phyloP scores from a whole-genome alignment of 139 green algal species.

The Pycnococcus provasolii region DNA sequence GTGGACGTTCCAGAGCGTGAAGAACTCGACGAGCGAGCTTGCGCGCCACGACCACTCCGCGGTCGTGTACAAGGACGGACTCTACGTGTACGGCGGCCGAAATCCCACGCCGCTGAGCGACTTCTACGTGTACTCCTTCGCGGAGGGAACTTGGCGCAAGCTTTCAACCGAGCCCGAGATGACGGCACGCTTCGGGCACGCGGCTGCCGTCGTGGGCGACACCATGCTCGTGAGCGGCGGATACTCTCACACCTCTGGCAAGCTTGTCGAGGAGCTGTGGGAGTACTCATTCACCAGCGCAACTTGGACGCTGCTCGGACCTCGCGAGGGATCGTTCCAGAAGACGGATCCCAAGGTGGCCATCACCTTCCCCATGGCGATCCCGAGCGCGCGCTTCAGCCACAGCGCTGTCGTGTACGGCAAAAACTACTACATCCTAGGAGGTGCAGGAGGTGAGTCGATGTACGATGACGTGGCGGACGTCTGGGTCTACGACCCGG shows the following conservation, averaged over 20 bases:
- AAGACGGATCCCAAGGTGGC: constrained; percentile 15
- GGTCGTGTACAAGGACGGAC: constrained; percentile 18
- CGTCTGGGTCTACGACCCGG: constrained; percentile 15
- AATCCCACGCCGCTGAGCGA: constrained; percentile 12
- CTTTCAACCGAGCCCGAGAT: constrained; percentile 5
- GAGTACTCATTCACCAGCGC: constrained; percentile 9
- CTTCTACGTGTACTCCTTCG: constrained; percentile 23
- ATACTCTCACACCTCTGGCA: not conserved
- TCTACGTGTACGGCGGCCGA: constrained; percentile 29
- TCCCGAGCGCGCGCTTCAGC: constrained; percentile 19
- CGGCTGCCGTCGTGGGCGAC: constrained; percentile 8
- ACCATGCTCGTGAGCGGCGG: constrained; percentile 26
- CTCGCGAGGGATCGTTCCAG: constrained; percentile 18
- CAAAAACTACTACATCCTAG: constrained; percentile 18
- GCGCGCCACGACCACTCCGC: constrained; percentile 27
- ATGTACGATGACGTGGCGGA: constrained; percentile 16
- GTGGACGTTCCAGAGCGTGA: constrained; percentile 16
- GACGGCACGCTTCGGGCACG: constrained; percentile 24
- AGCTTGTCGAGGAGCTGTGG: constrained; percentile 20
- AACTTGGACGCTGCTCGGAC: constrained; percentile 19
- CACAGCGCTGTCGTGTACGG: constrained; percentile 10
- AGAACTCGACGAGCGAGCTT: constrained; percentile 4
- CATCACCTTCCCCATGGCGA: constrained; percentile 9
- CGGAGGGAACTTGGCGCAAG: constrained; percentile 6
- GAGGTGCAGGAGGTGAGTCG: constrained; percentile 12